Evolutionary conservation across 805 yeast genomes (phyloP).

Genomic region (Isabelozyma heimii): DNA sequence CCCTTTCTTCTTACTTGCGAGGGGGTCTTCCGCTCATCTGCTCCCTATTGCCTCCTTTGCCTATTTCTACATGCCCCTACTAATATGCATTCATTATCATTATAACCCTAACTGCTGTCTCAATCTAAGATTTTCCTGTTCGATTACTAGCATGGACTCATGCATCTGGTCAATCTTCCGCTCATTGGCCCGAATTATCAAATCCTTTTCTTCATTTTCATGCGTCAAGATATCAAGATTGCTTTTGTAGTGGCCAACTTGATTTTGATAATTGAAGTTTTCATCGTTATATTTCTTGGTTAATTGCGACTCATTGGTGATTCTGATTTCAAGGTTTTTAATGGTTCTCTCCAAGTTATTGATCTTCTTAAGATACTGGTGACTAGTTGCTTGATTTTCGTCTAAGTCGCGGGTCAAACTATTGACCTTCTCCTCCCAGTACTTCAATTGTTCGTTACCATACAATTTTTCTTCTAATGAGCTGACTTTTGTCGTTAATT

Average conservation of each 20-base stretch:
- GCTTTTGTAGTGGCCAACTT: conserved; percentile 41
- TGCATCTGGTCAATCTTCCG: conserved; percentile 57
- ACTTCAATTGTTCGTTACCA: conserved; percentile 52
- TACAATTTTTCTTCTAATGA: conserved; percentile 48
- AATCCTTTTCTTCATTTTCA: conserved; percentile 42
- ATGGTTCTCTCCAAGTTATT: conserved; percentile 51
- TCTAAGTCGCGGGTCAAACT: conserved; percentile 52
- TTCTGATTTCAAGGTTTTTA: conserved; percentile 51
- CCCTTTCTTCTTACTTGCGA: no score
- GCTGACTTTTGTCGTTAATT: conserved; percentile 45
- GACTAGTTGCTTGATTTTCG: conserved; percentile 43
- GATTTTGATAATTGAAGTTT: conserved; percentile 52
- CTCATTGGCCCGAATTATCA: conserved; percentile 44
- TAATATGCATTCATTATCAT: not conserved
- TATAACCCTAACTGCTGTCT: conserved; percentile 33
- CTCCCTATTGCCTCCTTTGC: not conserved
- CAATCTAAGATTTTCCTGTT: conserved; percentile 59
- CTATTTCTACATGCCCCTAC: not conserved
- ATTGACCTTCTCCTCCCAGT: conserved; percentile 57
- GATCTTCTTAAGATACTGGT: conserved; percentile 51
- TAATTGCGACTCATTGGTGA: conserved; percentile 49
- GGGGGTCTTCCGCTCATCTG: not conserved
- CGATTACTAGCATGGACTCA: conserved; percentile 50
- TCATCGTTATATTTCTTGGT: conserved; percentile 57
- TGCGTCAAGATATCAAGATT: conserved; percentile 37